Base-by-base conservation (phyloP, 805 yeast species). In the Wickerhamiella slavikovae region DNA sequence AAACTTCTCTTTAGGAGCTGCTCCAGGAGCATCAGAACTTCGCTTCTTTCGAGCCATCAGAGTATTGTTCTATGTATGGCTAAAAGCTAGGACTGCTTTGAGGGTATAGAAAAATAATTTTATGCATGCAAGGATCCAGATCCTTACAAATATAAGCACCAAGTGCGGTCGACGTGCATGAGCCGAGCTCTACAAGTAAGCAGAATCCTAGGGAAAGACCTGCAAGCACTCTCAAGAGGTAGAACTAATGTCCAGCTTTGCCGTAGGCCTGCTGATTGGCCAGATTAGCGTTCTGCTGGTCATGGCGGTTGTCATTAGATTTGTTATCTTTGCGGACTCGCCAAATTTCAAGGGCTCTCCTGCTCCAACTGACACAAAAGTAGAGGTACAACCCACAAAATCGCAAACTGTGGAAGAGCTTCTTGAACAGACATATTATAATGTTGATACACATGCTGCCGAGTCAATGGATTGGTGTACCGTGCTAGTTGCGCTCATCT, bases 381-480 rank as follows among this genome's bases (percentile, higher is more conserved):
- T 40, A 9, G 38, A 38, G 13, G 43, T 42, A 14, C 40, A 41
- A 22, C 51, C 51, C 15, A 22, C 37, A 11, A 33, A 35, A 9
- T 41, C 45, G 6, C 40, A 39, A 8, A 37, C 45, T 5, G 37
- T 49, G 10, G 42, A 39, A 15, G 35, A 67, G 1, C 78, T 89
- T 14, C 55, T 89, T 23, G 95, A 85, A 38, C 83, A 82, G 42
- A 82, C 95, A 0, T 80, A 80, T 46, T 89, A 89, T 51, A 77
- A 89, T 44, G 95, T 89, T 2, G 70, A 71, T 27, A 71, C 69
- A 16, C 98, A 89, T 48, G 61, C 71, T 12, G 66, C 95, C 0
- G 98, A 89, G 54, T 75, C 94, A 0, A 55, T 89, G 35, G 98
- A 89, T 49, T 89, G 98, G 98, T 80, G 89, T 50, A 89, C 85